These are phyloP conservation scores for Populus hybrid DNA, from an alignment of 441 rosid genomes.

Conservation along the genomic window DNA sequence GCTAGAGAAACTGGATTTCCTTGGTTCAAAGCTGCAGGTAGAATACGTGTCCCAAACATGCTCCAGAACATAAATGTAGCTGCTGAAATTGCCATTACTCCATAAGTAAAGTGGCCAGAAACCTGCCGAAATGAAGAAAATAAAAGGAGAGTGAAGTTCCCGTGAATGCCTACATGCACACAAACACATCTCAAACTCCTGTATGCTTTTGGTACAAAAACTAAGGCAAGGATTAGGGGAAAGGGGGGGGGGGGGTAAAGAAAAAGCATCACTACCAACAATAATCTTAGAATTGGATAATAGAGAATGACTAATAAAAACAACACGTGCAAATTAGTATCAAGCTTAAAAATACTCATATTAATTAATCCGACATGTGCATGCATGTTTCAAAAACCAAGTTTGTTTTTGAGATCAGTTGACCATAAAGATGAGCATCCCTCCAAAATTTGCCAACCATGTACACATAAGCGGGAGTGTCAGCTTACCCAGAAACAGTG, in stretches of 20 bases:
- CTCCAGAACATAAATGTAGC: slow-evolving; percentile 93
- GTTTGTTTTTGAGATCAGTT: background rate
- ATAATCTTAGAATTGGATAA: background rate
- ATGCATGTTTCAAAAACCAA: background rate
- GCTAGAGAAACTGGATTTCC: slow-evolving; percentile 85
- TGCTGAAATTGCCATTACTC: slow-evolving; percentile 93
- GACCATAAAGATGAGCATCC: background rate
- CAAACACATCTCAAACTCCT: background rate
- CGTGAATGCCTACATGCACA: background rate
- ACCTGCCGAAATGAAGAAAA: slow-evolving; percentile 42
- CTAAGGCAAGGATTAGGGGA: background rate
- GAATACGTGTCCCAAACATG: slow-evolving; percentile 60
- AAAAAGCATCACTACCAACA: background rate
- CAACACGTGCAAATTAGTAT: too few species aligned
- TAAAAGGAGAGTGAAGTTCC: slow-evolving; percentile 5
- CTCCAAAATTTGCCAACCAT: background rate
- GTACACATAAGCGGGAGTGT: background rate
- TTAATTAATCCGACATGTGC: background rate
- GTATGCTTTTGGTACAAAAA: background rate
- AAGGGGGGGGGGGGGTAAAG: background rate
- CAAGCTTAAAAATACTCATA: background rate
- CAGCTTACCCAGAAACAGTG: slow-evolving; percentile 7
- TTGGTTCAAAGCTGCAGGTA: slow-evolving; percentile 57
- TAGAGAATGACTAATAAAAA: background rate
- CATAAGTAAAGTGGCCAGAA: slow-evolving; percentile 93